Percentiles rank a stretch among this genome's conserved stretches.
phyloP scores from a whole-genome alignment of 1,139 yeast genomes.

The Yamadazyma mexicana region DNA sequence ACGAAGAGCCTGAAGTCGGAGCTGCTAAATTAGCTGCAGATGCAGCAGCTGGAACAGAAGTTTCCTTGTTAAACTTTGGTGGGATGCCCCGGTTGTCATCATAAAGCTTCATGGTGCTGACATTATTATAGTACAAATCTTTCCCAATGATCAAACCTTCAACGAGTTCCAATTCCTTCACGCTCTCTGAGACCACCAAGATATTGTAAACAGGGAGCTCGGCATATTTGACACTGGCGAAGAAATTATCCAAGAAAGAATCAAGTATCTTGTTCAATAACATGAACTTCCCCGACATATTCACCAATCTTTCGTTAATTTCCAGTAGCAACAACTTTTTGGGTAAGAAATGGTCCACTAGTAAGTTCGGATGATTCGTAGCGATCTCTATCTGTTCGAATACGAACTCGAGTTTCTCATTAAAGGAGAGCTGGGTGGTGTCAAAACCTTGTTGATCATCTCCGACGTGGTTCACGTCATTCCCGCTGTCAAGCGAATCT shows the following conservation, averaged over 20 bases:
- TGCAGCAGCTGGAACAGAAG: not conserved
- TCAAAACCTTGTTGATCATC: not conserved
- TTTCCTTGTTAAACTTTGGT: conserved; percentile 6
- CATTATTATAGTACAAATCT: conserved; percentile 53
- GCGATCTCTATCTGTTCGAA: conserved; percentile 51
- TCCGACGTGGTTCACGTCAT: not conserved
- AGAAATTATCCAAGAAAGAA: conserved; percentile 20
- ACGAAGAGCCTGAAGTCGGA: conserved; percentile 1
- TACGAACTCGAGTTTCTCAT: conserved; percentile 29
- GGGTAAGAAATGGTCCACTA: conserved; percentile 77
- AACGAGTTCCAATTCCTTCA: conserved; percentile 68
- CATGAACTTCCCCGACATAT: conserved; percentile 59
- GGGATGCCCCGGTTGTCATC: conserved; percentile 30
- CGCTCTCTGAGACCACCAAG: conserved; percentile 58
- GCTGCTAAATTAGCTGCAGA: too few species aligned
- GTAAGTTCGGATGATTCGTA: conserved; percentile 62
- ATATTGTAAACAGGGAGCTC: conserved; percentile 25
- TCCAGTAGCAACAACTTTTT: conserved; percentile 64
- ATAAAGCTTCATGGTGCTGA: conserved; percentile 60
- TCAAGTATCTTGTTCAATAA: conserved; percentile 54
- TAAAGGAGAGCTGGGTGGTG: conserved; percentile 7
- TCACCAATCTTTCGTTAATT: conserved; percentile 53
- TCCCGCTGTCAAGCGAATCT: not conserved
- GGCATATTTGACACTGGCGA: conserved; percentile 14
- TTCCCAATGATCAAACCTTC: conserved; percentile 71